Base-by-base conservation (phyloP, 176 grass and related monocot genomes). In the Carex myosuroides region DNA sequence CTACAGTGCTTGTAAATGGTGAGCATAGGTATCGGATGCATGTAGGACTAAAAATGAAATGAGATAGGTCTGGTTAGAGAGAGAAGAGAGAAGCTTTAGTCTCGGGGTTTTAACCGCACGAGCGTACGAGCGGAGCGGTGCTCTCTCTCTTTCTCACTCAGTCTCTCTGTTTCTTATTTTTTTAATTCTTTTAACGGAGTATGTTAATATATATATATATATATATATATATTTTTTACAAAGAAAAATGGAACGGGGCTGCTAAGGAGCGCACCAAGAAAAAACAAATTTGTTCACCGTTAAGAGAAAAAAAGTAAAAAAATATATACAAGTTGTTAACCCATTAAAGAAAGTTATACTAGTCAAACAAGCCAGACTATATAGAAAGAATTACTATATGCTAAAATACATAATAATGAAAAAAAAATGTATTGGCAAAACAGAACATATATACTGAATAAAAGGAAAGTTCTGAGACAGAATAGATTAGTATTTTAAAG, bases 21-120 rank as follows among this genome's bases (percentile, higher is more conserved):
- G 50, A 14, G 67, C 35, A 50, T 50, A 24, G 46, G 11, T n/a
- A 41, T 71, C 35, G 70, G 42, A 52, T 41, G 37, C n/a, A n/a
- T n/a, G 26, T 73, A 73, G 39, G 44, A 70, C 18, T 73, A 73
- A 18, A 70, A 70, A 4, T 70, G 67, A 17, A 70, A 44, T 70
- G 67, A 42, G 65, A 70, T 48, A 46, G 46, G 29, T 68, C 17
- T 18, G 17, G 14, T 53, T 66, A 84, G 13, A 70, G 29, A 85
- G 64, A 75, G 12, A 24, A 61, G 70, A 55, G 58, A 86, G 75
- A 26, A 48, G 80, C 60, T 76, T 87, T 88, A 55, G 89, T 73
- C 91, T 91, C 78, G 89, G 92, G 92, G 90, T 89, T 94, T 92
- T 92, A 90, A 94, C 86, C 90, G 86, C 92, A 92, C 90, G 92